Base-by-base conservation (phyloP, 768 basidiomycete species). In the Chalciporus piperatus region DNA sequence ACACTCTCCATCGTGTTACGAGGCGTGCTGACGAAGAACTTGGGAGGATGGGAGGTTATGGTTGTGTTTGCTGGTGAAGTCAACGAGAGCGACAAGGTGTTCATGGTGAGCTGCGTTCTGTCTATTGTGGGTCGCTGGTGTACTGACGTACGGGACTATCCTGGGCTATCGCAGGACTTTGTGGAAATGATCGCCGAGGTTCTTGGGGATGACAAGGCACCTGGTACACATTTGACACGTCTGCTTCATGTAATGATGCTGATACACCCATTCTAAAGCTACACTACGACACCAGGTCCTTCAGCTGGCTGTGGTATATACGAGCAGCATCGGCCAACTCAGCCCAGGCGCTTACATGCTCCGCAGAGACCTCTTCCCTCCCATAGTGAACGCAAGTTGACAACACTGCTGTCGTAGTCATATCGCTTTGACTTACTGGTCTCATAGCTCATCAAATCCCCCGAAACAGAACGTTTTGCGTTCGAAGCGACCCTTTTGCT, bases 341-440 rank as follows among this genome's bases (percentile, higher is more conserved):
- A 89, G 86, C 58, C 82, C 84, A 0, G 85, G 84, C 10, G 87
- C 86, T 8, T 88, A 87, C 59, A 81, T 88, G 42, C 74, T 87
- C 13, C 78, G 83, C 11, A 71, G 72, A 38, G 81, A 87, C 61
- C 69, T 87, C 17, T 85, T 81, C 59, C 77, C 83, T 4, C 71
- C 78, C 2, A 73, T 85, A 22, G 66, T 70, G 17, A 68, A 71
- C 17, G 84, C 80, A 47, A 41, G 78, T 71, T 7, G 28, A 11
- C 38, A 28, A 25, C 20, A 43, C 20, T 22, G 6, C 33, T 13
- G 41, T 17, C 32, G 35, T 17, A 3, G 3, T 32, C 30, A 13
- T 7, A 13, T 10, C n/a, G 23, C 30, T 52, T 52, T 6, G 27
- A 30, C 20, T 51, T 41, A 52, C 22, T 37, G 14, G 41, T 43